Conservation (phyloP, 2,329 filamentous ascomycete species). For the Xylaria sp. region DNA sequence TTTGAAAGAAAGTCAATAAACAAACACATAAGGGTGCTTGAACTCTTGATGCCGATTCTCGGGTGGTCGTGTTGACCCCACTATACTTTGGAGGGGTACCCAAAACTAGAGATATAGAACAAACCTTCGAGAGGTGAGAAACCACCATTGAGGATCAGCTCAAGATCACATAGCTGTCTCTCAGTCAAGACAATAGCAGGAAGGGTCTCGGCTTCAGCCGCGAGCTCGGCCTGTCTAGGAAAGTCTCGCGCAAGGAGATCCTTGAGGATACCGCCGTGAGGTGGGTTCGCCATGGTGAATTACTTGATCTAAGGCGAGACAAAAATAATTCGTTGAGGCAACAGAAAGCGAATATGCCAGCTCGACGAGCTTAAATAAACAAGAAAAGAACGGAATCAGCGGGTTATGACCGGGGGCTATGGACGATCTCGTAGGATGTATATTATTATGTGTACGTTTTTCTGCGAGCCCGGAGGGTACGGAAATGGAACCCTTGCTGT, state of each 20-base stretch:
- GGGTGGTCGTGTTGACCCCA: constrained; percentile 20
- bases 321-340: constrained; percentile 6
- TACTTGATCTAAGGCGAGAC: constrained; percentile 1
- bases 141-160: constrained; percentile 95
- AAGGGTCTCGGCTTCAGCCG: constrained; percentile 84
- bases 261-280: constrained; percentile 95
- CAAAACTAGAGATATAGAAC: constrained; percentile 48
- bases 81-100: constrained; percentile 21
- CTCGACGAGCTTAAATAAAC: constrained; percentile 23
- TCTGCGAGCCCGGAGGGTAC: constrained; percentile 26
- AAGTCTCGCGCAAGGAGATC: constrained; percentile 95
- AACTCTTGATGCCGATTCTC: constrained; percentile 24
- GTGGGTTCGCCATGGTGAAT: constrained; percentile 71
- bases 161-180: constrained; percentile 96
- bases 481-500: constrained; percentile 30
- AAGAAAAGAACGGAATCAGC: constrained; percentile 12
- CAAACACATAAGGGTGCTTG: background rate
- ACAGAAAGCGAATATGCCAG: constrained; percentile 13
- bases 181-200: constrained; percentile 87
- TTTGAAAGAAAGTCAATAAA: constrained; percentile 1
- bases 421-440: constrained; percentile 25
- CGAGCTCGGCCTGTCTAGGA: constrained; percentile 81
- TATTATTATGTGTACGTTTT: background rate
- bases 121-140: constrained; percentile 97
- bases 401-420: constrained; percentile 6